phyloP scores from a whole-genome alignment of 106 monocot genomes.

The Apostasia ramifera region DNA sequence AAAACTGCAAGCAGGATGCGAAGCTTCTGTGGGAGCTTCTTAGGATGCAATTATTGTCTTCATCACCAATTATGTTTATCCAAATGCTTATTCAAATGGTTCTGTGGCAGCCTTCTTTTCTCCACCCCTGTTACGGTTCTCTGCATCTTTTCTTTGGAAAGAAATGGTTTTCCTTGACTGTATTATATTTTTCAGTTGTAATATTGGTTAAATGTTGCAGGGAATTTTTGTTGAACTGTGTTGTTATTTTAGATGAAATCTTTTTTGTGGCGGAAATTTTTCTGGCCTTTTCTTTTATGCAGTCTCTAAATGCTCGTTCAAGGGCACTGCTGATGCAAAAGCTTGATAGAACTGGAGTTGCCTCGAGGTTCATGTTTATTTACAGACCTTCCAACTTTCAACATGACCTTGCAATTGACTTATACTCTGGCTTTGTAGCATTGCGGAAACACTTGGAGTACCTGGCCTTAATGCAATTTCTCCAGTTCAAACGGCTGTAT shows the following conservation, averaged over 20 bases:
- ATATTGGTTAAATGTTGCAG: no score
- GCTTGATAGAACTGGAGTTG: conserved; percentile 26
- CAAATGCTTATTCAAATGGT: no score
- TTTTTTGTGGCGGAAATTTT: background rate
- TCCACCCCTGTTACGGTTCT: no score
- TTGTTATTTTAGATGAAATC: background rate
- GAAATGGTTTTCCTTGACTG: no score
- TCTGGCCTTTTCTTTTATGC: background rate
- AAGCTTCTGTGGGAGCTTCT: no score
- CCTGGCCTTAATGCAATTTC: conserved; percentile 17
- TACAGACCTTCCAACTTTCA: background rate
- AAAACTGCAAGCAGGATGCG: no score
- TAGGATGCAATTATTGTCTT: no score
- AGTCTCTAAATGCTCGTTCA: conserved; percentile 28
- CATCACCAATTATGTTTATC: no score
- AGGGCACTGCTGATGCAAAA: conserved; percentile 29
- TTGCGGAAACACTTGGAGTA: conserved; percentile 20
- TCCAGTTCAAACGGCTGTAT: conserved; percentile 10
- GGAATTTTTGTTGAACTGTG: background rate
- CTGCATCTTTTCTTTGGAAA: no score
- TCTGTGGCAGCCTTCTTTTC: no score
- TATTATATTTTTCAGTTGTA: no score
- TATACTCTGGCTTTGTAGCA: conserved; percentile 11
- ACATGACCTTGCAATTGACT: background rate
- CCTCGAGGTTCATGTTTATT: conserved; percentile 17